Percentiles rank a stretch among this genome's conserved stretches.
Evolutionary conservation across 148 eudicot species (phyloP).

Genomic region (Polygonum aviculare): DNA sequence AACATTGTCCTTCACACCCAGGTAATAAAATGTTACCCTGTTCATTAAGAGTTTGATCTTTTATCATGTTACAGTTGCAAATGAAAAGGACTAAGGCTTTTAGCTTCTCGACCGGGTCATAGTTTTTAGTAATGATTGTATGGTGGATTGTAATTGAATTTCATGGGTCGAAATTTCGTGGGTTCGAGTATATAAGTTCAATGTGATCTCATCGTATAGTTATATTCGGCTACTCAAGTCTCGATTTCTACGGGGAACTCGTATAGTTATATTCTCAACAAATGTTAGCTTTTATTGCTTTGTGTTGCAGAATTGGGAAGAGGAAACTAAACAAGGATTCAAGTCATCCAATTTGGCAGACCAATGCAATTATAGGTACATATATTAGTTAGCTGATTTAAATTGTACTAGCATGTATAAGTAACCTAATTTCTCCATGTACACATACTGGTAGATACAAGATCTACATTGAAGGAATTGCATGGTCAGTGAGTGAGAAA

Average conservation of each 20-base stretch:
- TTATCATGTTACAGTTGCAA: too few species aligned
- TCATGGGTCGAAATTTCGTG: too few species aligned
- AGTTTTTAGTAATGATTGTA: too few species aligned
- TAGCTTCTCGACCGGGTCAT: too few species aligned
- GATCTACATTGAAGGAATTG: conserved; percentile 54
- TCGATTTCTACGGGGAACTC: too few species aligned
- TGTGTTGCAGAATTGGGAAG: conserved; percentile 39
- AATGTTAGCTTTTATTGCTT: background rate
- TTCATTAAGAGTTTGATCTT: too few species aligned
- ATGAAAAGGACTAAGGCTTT: too few species aligned
- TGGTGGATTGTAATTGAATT: too few species aligned
- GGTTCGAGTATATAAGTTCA: too few species aligned
- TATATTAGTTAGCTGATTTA: background rate
- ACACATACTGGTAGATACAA: conserved; percentile 31
- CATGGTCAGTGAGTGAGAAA: conserved; percentile 62
- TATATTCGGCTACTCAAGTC: too few species aligned
- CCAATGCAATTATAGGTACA: conserved; percentile 49
- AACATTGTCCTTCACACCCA: conserved; percentile 39
- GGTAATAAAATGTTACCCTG: conserved; percentile 18
- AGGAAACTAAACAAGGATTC: conserved; percentile 35
- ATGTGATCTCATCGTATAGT: too few species aligned
- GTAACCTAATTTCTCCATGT: background rate
- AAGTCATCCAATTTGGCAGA: conserved; percentile 38
- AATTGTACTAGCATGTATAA: background rate
- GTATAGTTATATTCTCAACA: too few species aligned